Evolutionary conservation across 108 stramenopile species (phyloP).

Genomic region (Aureococcus anophagefferens): DNA sequence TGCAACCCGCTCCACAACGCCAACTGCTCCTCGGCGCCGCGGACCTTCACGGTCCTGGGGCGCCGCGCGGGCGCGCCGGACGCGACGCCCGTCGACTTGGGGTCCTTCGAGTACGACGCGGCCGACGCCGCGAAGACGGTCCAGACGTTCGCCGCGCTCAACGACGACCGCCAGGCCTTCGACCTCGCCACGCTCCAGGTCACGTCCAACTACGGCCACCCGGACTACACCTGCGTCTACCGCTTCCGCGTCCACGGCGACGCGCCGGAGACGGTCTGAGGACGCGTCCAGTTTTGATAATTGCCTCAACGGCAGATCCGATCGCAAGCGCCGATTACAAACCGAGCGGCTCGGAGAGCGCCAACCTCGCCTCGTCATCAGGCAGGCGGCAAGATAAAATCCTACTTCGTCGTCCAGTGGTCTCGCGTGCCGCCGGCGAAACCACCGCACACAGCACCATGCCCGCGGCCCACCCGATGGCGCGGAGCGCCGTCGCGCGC

Average conservation of each 20-base stretch:
- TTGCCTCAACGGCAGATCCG: too few species aligned
- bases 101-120: slow-evolving; percentile 8
- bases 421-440: too few species aligned
- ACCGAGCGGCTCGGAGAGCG: too few species aligned
- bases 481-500: too few species aligned
- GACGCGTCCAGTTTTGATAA: too few species aligned
- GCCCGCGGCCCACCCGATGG: too few species aligned
- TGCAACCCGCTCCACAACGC: slow-evolving; percentile 1
- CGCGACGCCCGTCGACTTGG: slow-evolving; percentile 13
- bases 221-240: slow-evolving; percentile 28
- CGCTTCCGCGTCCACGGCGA: slow-evolving; percentile 30
- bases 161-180: not conserved
- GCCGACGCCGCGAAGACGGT: not conserved
- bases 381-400: too few species aligned
- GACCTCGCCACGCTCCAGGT: slow-evolving; percentile 18
- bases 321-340: too few species aligned
- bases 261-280: too few species aligned
- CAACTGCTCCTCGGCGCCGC: slow-evolving; percentile 11
- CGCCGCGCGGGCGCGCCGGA: not conserved
- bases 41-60: slow-evolving; percentile 13
- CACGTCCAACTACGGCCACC: slow-evolving; percentile 20
- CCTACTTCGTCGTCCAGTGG: too few species aligned
- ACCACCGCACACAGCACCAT: too few species aligned
- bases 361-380: too few species aligned
- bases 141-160: not conserved